phyloP scores from a whole-genome alignment of 2,329 filamentous ascomycete species.

The Botrytis medusae region DNA sequence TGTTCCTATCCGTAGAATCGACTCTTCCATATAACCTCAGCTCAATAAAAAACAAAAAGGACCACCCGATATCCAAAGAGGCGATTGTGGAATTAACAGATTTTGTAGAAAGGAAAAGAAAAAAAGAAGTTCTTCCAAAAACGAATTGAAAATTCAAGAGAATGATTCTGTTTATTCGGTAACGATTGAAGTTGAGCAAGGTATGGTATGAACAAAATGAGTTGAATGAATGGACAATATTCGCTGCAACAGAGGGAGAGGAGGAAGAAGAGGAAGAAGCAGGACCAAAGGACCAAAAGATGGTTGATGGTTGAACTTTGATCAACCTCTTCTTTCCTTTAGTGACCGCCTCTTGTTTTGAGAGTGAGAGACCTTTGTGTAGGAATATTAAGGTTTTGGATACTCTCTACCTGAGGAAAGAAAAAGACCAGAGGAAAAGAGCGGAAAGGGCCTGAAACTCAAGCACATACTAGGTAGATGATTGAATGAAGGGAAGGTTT shows the following conservation, averaged over 20 bases:
- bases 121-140: slow-evolving; percentile 19
- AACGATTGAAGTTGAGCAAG: background rate
- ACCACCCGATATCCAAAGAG: slow-evolving; percentile 21
- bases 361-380: background rate
- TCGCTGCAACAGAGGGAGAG: background rate
- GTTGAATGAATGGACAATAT: background rate
- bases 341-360: slow-evolving; percentile 3
- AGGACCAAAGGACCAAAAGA: slow-evolving; percentile 6
- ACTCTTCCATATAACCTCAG: slow-evolving; percentile 4
- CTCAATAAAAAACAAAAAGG: slow-evolving; percentile 12
- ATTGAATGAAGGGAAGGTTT: background rate
- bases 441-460: background rate
- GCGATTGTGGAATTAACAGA: slow-evolving; percentile 12
- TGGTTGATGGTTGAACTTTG: background rate
- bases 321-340: slow-evolving; percentile 14
- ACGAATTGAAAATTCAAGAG: slow-evolving; percentile 22
- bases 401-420: background rate
- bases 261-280: background rate
- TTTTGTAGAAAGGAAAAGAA: slow-evolving; percentile 16
- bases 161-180: slow-evolving; percentile 17
- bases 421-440: background rate
- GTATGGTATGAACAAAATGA: background rate
- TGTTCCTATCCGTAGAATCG: background rate
- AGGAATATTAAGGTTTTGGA: background rate
- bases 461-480: background rate